Base-by-base conservation (phyloP, 73 alveolate species). In the Tetrahymena malaccensis region DNA sequence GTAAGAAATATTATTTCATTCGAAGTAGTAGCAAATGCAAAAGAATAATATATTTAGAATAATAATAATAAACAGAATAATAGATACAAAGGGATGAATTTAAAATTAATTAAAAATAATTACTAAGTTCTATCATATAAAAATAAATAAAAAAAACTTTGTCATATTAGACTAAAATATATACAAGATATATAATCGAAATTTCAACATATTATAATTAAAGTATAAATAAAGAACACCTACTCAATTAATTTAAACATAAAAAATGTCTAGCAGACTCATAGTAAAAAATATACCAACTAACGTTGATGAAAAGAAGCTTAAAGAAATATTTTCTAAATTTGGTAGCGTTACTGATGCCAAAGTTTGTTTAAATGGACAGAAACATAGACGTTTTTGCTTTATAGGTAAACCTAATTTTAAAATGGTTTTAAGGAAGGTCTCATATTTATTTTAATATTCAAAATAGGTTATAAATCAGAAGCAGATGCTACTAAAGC, bases 311-410 rank as follows among this genome's bases (percentile, higher is more conserved):
- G 95, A 93, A 43, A 43, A 50, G 34, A 50, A 93, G 44, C 83
- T 93, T 10, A 93, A 93, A 43, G 43, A 93, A 43, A 93, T 93
- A 7, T 93, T 93, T 43, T 50, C 56, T 43, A 43, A 37, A 43
- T 43, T 43, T 22, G 95, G 95, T 22, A 57, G 83, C 44, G 85
- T 93, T n/a, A 93, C 95, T n/a, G 95, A 93, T 93, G 95, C 44
- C 34, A 93, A 93, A n/a, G 83, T 93, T 22, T 43, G 56, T 43
- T 93, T 93, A 22, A 93, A 93, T 4, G 95, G 95, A n/a, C 22
- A 93, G 34, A 93, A 93, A n/a, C 56, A 93, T 43, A 93, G 95
- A 93, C 56, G 95, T 55, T 95, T 95, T 58, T 95, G 97, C 85
- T 95, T 95, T 89, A 93, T 95, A 6, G 97, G 97, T 70, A 70